phyloP scores from a whole-genome alignment of 371 early-diverging fungal species.

The Aphelidium insulamus region DNA sequence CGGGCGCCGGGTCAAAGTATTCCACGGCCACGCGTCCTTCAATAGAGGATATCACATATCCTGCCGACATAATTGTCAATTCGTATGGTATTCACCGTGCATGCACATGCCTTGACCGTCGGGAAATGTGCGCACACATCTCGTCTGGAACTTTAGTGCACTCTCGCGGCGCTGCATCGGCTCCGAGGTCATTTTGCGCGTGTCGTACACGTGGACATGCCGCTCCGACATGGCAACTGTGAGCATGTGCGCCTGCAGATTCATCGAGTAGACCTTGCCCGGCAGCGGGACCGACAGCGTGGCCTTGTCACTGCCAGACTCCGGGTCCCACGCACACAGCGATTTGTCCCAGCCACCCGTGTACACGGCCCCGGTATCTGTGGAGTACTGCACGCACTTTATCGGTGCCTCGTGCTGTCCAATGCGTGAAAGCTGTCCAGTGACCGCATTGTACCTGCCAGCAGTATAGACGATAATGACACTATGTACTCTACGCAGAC shows the following conservation, averaged over 20 bases:
- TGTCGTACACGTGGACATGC: conserved; percentile 54
- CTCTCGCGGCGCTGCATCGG: conserved; percentile 51
- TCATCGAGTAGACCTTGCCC: conserved; percentile 60
- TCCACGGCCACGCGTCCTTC: conserved; percentile 90
- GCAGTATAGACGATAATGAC: conserved; percentile 4
- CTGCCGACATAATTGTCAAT: conserved; percentile 5
- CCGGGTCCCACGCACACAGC: conserved; percentile 54
- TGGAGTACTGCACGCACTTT: conserved; percentile 32
- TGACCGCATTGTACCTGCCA: conserved; percentile 3
- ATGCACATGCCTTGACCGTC: conserved; percentile 33
- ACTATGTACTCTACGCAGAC: neutral
- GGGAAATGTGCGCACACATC: conserved; percentile 56
- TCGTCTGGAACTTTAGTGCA: conserved; percentile 57
- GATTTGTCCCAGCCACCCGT: conserved; percentile 82
- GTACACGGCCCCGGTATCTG: conserved; percentile 27
- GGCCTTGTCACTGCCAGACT: conserved; percentile 7
- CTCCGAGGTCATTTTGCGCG: conserved; percentile 45
- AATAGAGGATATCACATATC: conserved; percentile 66
- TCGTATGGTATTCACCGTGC: neutral
- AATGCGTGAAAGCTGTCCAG: conserved; percentile 12
- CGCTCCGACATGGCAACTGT: conserved; percentile 66
- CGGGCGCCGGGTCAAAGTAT: conserved; percentile 48
- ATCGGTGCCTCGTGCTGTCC: conserved; percentile 33
- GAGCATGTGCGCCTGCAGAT: conserved; percentile 33
- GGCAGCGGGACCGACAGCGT: conserved; percentile 17